Evolutionary conservation across 495 filamentous ascomycete genomes (phyloP), one percentile per base, ranked within the genome.

Genomic region (Penicillium taxi): DNA sequence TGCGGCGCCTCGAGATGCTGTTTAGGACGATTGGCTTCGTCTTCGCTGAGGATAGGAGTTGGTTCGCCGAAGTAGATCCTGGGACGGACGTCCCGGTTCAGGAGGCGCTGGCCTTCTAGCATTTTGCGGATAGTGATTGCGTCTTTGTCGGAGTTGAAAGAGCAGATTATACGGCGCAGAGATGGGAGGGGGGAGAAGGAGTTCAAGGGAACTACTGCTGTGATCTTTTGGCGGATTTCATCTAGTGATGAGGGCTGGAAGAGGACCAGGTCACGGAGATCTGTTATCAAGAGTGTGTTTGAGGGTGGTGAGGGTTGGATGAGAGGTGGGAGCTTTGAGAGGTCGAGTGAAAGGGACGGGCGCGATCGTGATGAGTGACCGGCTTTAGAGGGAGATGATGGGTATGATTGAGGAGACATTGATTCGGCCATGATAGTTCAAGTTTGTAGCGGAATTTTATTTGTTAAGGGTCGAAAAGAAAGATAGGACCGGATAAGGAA

Each of bases 251-350:
- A 58, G 0, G 86, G 72, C 43, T 77, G 72, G 74, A 98, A 98
- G 58, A 93, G 79, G 35, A 75, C 66, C 11, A 76, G 68, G 53
- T 86, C 77, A 48, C 80, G 66, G 22, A 98, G 79, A 61, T 94
- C 67, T 48, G 86, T 91, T 60, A 98, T 86, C 39, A 98, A 73
- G 33, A 98, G 84, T 0, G 88, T 96, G 65, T 98, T 98, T 41
- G 86, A 83, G 22, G 90, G 87, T 15, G 82, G 78, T 2, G 84
- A 75, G 5, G 91, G 90, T 51, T 80, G 74, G n/a, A 67, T 64
- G 17, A 95, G 70, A 2, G 86, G 73, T 22, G 90, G 90, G 13
- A 96, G 56, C 54, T 70, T 80, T 42, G 80, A 80, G 22, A 98
- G 72, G 58, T 96, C 90, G 39, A 98, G 70, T 4, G 79, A 81